Conservation (phyloP, 495 filamentous ascomycete genomes). For the Penicillium goetzii region DNA sequence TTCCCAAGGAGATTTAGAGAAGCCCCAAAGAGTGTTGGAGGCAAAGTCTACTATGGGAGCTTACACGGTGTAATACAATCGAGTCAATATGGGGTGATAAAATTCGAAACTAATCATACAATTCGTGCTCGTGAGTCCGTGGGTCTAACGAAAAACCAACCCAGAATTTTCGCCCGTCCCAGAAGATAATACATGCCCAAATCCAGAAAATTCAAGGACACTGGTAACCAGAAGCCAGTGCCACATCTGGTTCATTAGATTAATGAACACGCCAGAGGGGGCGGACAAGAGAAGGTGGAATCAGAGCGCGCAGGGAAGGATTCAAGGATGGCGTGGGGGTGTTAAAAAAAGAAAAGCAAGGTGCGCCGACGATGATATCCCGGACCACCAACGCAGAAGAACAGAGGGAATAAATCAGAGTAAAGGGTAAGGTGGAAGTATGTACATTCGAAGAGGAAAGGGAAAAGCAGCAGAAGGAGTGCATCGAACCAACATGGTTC, state of each 20-base stretch:
- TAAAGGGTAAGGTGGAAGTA: slow-evolving; percentile 36
- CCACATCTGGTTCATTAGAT: slow-evolving; percentile 26
- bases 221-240: slow-evolving; percentile 33
- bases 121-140: slow-evolving; percentile 40
- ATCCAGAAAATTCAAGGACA: slow-evolving; percentile 20
- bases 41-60: background rate
- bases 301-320: slow-evolving; percentile 17
- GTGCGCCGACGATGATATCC: slow-evolving; percentile 27
- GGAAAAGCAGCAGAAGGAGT: background rate
- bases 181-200: slow-evolving; percentile 47
- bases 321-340: slow-evolving; percentile 16
- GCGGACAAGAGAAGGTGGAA: slow-evolving; percentile 18
- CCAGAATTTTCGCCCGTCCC: slow-evolving; percentile 37
- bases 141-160: slow-evolving; percentile 29
- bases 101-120: slow-evolving; percentile 42
- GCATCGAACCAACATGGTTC: background rate
- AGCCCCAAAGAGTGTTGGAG: background rate
- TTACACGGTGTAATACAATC: background rate
- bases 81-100: slow-evolving; percentile 3
- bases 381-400: slow-evolving; percentile 22
- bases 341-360: slow-evolving; percentile 21
- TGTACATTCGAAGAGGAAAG: slow-evolving; percentile 42
- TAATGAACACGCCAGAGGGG: slow-evolving; percentile 23
- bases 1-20: no score
- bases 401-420: slow-evolving; percentile 29